Percentiles rank a stretch among this genome's conserved stretches.
Conservation (phyloP, 202 grass and related monocot genomes). For the Dendrocalamus latiflorus region DNA sequence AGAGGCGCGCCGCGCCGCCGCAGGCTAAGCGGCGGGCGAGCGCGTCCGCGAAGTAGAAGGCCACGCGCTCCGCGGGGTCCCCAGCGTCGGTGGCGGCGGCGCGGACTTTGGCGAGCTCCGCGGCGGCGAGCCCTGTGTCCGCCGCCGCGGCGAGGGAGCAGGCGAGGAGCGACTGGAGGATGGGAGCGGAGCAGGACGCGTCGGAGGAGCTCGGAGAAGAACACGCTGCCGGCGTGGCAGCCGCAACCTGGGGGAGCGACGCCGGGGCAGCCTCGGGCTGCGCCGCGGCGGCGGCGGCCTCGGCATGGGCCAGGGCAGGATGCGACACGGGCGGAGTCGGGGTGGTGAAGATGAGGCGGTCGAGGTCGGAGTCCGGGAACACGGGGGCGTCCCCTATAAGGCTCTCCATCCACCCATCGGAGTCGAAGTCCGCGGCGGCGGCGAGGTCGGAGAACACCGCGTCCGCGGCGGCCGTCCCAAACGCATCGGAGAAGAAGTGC, state of each 20-base stretch:
- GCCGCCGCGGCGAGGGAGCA: constrained; percentile 50
- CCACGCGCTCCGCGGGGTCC: constrained; percentile 77
- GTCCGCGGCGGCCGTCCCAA: constrained; percentile 34
- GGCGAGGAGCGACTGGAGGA: constrained; percentile 62
- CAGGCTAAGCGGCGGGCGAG: constrained; percentile 46
- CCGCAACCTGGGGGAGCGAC: not conserved
- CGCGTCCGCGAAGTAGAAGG: constrained; percentile 89
- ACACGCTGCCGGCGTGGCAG: constrained; percentile 21
- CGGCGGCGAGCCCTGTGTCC: constrained; percentile 46
- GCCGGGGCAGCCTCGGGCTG: not conserved
- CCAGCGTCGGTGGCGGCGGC: constrained; percentile 51
- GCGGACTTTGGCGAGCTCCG: constrained; percentile 56
- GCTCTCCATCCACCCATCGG: constrained; percentile 97
- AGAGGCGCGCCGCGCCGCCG: not conserved
- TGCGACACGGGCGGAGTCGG: constrained; percentile 10
- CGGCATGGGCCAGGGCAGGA: not conserved
- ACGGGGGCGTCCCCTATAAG: constrained; percentile 63
- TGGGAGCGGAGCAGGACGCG: constrained; percentile 40
- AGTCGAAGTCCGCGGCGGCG: constrained; percentile 66
- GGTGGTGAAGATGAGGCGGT: constrained; percentile 67
- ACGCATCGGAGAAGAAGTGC: constrained; percentile 56
- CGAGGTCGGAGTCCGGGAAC: constrained; percentile 77
- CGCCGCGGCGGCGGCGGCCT: not conserved
- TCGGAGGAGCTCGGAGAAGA: constrained; percentile 40
- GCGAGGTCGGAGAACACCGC: constrained; percentile 63